These are phyloP conservation scores for Tanacetum coccineum DNA, from an alignment of 129 eudicot species.

Conservation along the genomic window DNA sequence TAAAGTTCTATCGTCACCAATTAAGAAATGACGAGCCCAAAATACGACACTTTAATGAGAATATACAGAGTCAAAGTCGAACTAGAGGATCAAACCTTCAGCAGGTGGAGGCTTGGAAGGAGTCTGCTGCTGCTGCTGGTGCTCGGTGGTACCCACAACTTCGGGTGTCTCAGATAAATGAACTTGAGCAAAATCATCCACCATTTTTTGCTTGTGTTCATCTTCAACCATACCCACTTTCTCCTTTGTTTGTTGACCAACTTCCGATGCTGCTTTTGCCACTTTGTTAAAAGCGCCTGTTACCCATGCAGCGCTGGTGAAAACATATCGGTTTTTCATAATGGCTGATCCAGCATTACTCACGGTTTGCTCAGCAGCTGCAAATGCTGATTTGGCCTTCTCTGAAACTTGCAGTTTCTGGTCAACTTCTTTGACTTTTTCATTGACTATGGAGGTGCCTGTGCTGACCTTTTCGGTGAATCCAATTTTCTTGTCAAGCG, in stretches of 20 bases:
- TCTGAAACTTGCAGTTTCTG: slow-evolving; percentile 71
- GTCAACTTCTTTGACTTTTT: slow-evolving; percentile 70
- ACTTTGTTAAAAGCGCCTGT: slow-evolving; percentile 64
- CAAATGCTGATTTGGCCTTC: slow-evolving; percentile 69
- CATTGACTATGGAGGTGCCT: slow-evolving; percentile 60
- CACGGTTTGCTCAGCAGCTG: slow-evolving; percentile 75
- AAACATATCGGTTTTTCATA: slow-evolving; percentile 70
- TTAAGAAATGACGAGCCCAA: no score
- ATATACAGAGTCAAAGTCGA: slow-evolving; percentile 20
- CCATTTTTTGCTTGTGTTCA: slow-evolving; percentile 56
- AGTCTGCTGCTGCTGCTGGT: neutral
- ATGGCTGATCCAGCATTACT: slow-evolving; percentile 73
- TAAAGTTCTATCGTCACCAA: neutral
- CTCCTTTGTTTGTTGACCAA: slow-evolving; percentile 75
- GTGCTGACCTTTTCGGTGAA: slow-evolving; percentile 58
- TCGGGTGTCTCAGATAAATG: slow-evolving; percentile 70
- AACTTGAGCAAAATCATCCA: slow-evolving; percentile 66
- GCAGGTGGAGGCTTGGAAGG: slow-evolving; percentile 58
- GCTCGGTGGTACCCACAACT: slow-evolving; percentile 36
- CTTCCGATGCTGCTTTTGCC: slow-evolving; percentile 69
- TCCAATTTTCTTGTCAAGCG: slow-evolving; percentile 68
- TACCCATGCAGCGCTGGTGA: slow-evolving; percentile 64
- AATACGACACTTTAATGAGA: neutral
- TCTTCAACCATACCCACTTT: slow-evolving; percentile 56
- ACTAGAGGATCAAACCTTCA: slow-evolving; percentile 65